A percentile compares a stretch with the other conserved stretches of the same genome.
Conservation (phyloP, 345 rosid species). For the Aquilaria sinensis region DNA sequence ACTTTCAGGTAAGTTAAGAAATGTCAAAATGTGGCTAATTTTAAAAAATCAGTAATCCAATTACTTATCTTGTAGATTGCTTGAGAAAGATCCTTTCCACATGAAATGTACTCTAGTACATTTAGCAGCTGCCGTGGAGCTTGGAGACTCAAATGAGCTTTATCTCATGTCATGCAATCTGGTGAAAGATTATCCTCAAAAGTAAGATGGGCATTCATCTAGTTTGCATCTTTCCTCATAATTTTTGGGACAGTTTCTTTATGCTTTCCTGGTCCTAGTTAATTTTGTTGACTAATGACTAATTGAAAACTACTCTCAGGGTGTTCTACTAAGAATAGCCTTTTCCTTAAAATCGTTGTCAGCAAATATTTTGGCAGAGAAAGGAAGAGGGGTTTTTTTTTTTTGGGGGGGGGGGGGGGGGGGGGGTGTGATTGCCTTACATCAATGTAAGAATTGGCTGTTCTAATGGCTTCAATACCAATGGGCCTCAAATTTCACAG, state of each 20-base stretch:
- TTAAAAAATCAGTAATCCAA: slow-evolving; percentile 13
- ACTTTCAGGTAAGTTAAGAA: slow-evolving; percentile 64
- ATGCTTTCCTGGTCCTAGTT: background rate
- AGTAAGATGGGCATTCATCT: slow-evolving; percentile 41
- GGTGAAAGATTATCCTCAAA: slow-evolving; percentile 94
- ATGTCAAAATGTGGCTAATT: slow-evolving; percentile 8
- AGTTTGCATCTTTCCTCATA: background rate
- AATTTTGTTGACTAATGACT: background rate
- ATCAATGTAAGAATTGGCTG: background rate
- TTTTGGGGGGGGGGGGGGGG: too few relatives aligned
- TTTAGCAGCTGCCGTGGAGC: slow-evolving; percentile 93
- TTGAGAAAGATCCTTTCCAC: slow-evolving; percentile 98
- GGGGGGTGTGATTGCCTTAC: too few relatives aligned
- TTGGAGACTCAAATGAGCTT: slow-evolving; percentile 94
- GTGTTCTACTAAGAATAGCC: too few relatives aligned
- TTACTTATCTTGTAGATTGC: slow-evolving; percentile 45
- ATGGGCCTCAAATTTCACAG: background rate
- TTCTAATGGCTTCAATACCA: background rate
- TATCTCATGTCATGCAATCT: slow-evolving; percentile 93
- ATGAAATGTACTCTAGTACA: slow-evolving; percentile 80
- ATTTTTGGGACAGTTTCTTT: background rate
- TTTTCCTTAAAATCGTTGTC: too few relatives aligned
- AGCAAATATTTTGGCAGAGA: too few relatives aligned
- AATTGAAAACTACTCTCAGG: background rate
- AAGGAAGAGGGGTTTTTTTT: too few relatives aligned